Evolutionary conservation across 164 flowering plant genomes (phyloP).

Genomic region (Cinnamomum chago): DNA sequence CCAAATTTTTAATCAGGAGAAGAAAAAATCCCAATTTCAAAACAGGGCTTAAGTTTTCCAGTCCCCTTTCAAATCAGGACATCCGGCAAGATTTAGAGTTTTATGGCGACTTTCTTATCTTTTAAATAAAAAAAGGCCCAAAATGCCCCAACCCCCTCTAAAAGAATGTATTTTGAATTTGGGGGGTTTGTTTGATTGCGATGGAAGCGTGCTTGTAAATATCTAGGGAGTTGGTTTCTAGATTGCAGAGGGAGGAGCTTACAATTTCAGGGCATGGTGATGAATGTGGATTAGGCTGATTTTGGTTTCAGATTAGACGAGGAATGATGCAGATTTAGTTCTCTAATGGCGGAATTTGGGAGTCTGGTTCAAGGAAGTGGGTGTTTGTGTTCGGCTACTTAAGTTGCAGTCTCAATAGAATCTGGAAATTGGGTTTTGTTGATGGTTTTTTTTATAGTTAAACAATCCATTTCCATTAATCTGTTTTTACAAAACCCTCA

Average conservation of each 20-base stretch:
- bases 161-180: too few species aligned
- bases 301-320: slow-evolving; percentile 28
- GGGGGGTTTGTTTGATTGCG: background rate
- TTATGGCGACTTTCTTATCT: too few species aligned
- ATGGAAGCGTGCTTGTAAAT: slow-evolving; percentile 3
- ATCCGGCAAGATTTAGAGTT: too few species aligned
- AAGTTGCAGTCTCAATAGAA: slow-evolving; percentile 35
- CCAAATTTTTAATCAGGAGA: too few species aligned
- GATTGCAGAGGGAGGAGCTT: slow-evolving; percentile 14
- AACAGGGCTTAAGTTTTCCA: too few species aligned
- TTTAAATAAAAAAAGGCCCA: too few species aligned
- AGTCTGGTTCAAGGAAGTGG: slow-evolving; percentile 6
- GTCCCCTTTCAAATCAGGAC: too few species aligned
- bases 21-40: too few species aligned
- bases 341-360: slow-evolving; percentile 16
- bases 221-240: slow-evolving; percentile 7
- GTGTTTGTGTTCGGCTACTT: slow-evolving; percentile 18
- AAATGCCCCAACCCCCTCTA: too few species aligned
- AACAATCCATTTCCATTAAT: background rate
- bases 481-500: background rate
- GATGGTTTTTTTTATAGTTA: slow-evolving; percentile 33
- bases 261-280: slow-evolving; percentile 8
- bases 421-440: slow-evolving; percentile 39
- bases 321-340: slow-evolving; percentile 50
- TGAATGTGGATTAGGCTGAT: slow-evolving; percentile 2